Base-by-base conservation (phyloP, 176 grass and related monocot species). In the Chrysopogon serrulatus region DNA sequence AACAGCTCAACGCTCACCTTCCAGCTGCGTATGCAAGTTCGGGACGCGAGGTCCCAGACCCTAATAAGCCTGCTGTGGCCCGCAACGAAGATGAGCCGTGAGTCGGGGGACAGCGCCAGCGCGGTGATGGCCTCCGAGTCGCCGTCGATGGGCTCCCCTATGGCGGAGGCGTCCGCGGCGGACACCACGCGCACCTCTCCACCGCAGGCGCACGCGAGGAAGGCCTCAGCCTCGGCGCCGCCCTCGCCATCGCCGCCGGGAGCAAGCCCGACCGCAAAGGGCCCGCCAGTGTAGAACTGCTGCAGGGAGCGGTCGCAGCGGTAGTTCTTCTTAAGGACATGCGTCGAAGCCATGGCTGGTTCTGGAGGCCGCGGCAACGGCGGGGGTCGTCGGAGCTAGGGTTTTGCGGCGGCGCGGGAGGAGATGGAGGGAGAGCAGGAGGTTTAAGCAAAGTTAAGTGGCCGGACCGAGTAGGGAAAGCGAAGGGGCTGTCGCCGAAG, bases 231-330 rank as follows among this genome's bases (percentile, higher is more conserved):
- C 57, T 88, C 87, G 36, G 84, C 88, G 33, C 71, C 81, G 57
- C 84, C 84, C 2, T 74, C 77, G 19, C 82, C 54, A 2, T 86
- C 94, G 31, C 77, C 82, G 41, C 51, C 30, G 44, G 79, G 65
- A 34, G 65, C 1, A 21, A 43, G 77, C 41, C 92, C 91, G 65
- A 95, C 82, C 31, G 88, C 95, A 66, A 90, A 95, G 23, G 95
- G 87, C 12, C 95, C 92, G 16, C 95, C 95, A 7, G 87, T 86
- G 51, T 95, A 98, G 84, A 98, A 98, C 87, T 95, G 96, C 87
- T 95, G 93, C 69, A 98, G 73, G 16, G 92, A 98, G 48, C 82
- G 79, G 42, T 89, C 81, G 60, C 82, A 84, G 56, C 92, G 89
- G 88, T 98, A 98, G 89, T 88, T 98, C 78, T 75, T 86, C 88